phyloP scores from a whole-genome alignment of 176 grass and related monocot species.

The Oryza officinalis region DNA sequence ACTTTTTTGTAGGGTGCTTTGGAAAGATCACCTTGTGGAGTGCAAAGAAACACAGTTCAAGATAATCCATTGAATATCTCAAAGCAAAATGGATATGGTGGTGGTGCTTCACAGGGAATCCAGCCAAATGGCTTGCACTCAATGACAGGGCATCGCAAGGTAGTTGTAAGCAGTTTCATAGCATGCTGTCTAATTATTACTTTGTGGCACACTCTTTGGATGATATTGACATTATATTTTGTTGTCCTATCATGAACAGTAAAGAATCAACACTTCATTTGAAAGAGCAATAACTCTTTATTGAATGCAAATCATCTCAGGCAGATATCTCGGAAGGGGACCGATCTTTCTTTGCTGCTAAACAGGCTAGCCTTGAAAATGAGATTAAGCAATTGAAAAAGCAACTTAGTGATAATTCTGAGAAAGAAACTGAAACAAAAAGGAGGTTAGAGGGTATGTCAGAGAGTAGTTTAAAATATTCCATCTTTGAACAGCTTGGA shows the following conservation, averaged over 20 bases:
- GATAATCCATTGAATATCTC: constrained; percentile 46
- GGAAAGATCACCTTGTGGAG: constrained; percentile 50
- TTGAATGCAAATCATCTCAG: constrained; percentile 54
- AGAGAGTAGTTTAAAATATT: constrained; percentile 25
- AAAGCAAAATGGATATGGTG: constrained; percentile 52
- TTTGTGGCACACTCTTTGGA: neutral
- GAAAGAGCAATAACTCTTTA: constrained; percentile 29
- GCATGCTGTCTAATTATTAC: constrained; percentile 3
- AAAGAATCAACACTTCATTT: neutral
- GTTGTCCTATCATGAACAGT: constrained; percentile 10
- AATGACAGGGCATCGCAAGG: constrained; percentile 39
- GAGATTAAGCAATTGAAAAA: constrained; percentile 76
- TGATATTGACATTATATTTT: neutral
- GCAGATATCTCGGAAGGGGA: constrained; percentile 60
- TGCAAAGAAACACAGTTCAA: constrained; percentile 51
- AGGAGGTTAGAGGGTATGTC: constrained; percentile 70
- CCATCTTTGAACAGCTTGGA: constrained; percentile 1
- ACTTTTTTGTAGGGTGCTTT: constrained; percentile 41
- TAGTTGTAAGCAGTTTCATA: constrained; percentile 22
- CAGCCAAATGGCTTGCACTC: constrained; percentile 54
- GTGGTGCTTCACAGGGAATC: constrained; percentile 50
- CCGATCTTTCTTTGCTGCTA: constrained; percentile 31
- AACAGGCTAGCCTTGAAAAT: constrained; percentile 64
- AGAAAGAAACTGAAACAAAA: constrained; percentile 56
- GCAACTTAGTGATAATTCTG: constrained; percentile 51